These are phyloP conservation scores for Phytopythium ostracodes DNA, from an alignment of 352 stramenopile species.

Conservation along the genomic window DNA sequence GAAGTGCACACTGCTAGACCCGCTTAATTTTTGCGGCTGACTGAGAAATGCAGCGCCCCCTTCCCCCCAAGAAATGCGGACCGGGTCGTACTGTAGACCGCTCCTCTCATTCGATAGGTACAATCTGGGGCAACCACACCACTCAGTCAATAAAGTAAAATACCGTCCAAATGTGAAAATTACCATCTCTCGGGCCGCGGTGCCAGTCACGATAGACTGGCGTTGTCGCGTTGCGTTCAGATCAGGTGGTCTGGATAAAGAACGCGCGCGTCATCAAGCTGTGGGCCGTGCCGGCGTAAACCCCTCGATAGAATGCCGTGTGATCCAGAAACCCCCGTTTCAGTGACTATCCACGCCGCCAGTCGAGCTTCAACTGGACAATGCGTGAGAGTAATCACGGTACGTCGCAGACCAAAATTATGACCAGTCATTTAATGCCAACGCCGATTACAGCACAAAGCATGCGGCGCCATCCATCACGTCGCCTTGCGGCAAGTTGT, in stretches of 20 bases:
- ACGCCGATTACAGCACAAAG: too few species aligned
- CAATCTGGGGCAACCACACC: not conserved
- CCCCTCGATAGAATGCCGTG: not conserved
- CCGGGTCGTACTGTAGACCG: too few species aligned
- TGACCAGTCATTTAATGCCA: too few species aligned
- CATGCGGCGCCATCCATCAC: too few species aligned
- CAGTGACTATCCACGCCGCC: not conserved
- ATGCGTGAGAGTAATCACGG: not conserved
- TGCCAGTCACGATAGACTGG: not conserved
- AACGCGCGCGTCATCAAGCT: not conserved
- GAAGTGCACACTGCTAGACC: not conserved
- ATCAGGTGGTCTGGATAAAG: not conserved
- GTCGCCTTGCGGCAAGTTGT: too few species aligned
- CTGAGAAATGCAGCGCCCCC: constrained; percentile 1
- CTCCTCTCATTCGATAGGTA: too few species aligned
- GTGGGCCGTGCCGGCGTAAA: not conserved
- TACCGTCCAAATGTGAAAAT: not conserved
- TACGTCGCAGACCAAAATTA: not conserved
- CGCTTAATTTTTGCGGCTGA: not conserved
- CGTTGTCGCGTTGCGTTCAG: not conserved
- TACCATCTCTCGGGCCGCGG: not conserved
- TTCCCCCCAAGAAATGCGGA: not conserved
- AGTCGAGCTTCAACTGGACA: not conserved
- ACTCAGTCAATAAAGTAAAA: not conserved
- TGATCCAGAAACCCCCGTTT: not conserved